These are phyloP conservation scores for Trametes villosa DNA, from an alignment of 768 basidiomycete species.

Conservation along the genomic window DNA sequence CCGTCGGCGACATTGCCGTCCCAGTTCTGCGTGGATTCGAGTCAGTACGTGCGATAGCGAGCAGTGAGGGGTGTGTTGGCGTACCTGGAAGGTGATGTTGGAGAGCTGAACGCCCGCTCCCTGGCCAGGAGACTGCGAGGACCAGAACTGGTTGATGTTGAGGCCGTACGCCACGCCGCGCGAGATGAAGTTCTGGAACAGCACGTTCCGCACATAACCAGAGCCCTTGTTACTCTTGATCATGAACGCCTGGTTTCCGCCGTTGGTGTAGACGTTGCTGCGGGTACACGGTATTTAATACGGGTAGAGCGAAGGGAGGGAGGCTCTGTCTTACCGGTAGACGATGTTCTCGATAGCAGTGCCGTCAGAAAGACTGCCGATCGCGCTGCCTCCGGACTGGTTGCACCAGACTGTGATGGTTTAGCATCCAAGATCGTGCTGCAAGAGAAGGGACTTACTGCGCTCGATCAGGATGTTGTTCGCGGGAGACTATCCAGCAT, in stretches of 20 bases:
- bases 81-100: conserved; percentile 35
- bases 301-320: not conserved
- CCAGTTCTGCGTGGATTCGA: conserved; percentile 29
- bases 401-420: conserved; percentile 35
- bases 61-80: not conserved
- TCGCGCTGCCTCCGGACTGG: conserved; percentile 36
- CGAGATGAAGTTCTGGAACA: conserved; percentile 35
- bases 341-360: conserved; percentile 32
- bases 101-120: conserved; percentile 34
- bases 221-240: conserved; percentile 33
- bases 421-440: not conserved
- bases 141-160: conserved; percentile 36
- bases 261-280: conserved; percentile 34
- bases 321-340: conserved; percentile 19
- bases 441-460: conserved; percentile 12
- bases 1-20: conserved; percentile 33
- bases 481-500: conserved; percentile 21
- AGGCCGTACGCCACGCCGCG: conserved; percentile 36
- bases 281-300: not conserved
- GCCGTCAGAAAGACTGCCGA: conserved; percentile 34
- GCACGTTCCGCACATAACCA: conserved; percentile 34
- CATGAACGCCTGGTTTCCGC: conserved; percentile 39
- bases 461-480: conserved; percentile 35
- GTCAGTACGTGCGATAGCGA: not conserved
- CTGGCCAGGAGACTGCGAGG: conserved; percentile 23